These are phyloP conservation scores for Chlorophyllum brunneum DNA, from an alignment of 768 basidiomycete genomes.

Conservation along the genomic window DNA sequence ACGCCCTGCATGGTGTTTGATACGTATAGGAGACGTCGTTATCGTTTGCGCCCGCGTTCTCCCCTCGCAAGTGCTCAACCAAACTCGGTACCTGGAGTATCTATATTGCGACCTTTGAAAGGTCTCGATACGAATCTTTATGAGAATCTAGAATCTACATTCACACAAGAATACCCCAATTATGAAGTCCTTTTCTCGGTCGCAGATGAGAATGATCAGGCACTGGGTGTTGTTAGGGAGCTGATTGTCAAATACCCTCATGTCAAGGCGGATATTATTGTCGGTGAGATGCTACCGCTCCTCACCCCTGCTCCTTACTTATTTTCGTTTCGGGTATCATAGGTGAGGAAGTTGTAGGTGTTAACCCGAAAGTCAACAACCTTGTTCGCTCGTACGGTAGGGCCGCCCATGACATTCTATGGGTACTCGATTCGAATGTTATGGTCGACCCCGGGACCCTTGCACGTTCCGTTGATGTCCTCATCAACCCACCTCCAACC, in stretches of 20 bases:
- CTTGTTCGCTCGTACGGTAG: constrained; percentile 78
- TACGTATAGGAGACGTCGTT: constrained; percentile 62
- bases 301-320: background rate
- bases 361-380: constrained; percentile 98
- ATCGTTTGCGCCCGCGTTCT: constrained; percentile 62
- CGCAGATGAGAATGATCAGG: constrained; percentile 85
- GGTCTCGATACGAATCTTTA: constrained; percentile 94
- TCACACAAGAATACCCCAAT: constrained; percentile 86
- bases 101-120: constrained; percentile 90
- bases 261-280: constrained; percentile 67
- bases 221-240: constrained; percentile 76
- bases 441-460: constrained; percentile 75
- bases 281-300: constrained; percentile 48
- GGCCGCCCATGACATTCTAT: constrained; percentile 86
- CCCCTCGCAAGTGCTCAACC: constrained; percentile 48
- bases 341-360: constrained; percentile 84
- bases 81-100: constrained; percentile 73
- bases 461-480: constrained; percentile 78
- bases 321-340: constrained; percentile 8
- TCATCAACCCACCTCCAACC: constrained; percentile 42
- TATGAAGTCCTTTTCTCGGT: constrained; percentile 91
- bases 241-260: constrained; percentile 75
- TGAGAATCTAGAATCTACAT: constrained; percentile 93
- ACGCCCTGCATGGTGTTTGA: background rate
- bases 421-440: constrained; percentile 97